Evolutionary conservation across 1,284 basidiomycete species (phyloP), one percentile per base, ranked within the genome.

Genomic region (Porodaedalea pini): DNA sequence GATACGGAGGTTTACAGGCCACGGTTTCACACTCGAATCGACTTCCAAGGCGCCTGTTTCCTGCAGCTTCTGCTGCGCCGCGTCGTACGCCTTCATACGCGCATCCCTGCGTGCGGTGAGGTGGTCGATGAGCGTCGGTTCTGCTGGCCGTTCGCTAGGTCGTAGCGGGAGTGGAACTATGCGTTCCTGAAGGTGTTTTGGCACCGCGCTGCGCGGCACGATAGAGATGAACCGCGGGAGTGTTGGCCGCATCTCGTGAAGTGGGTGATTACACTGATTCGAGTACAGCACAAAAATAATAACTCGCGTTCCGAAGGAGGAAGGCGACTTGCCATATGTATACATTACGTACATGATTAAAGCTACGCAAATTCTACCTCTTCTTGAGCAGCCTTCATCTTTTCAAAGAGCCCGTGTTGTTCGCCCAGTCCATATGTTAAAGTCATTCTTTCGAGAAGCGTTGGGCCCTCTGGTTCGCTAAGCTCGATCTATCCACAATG

Each of bases 401-500:
- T 64, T 49, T 72, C 69, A 62, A 79, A 87, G n/a, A 94, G 70
- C 0, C 81, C 84, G 65, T 94, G 90, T 62, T 92, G 85, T 40
- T 86, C 83, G 1, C 93, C 93, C 0, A 98, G 74, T 1, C 83
- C 81, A 64, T 97, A 97, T 0, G 88, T 89, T 41, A 96, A 71
- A 0, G 90, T 93, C 76, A 92, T 82, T 29, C 79, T 73, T 54
- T 86, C 78, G 57, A 92, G 78, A 50, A 86, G 73, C 2, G 76
- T 74, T 0, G 78, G 76, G 0, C 73, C 74, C 13, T 68, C 68
- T 17, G 75, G 69, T 25, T 72, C 43, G 59, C 81, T 72, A 21
- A 85, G 69, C 64, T 91, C 86, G 27, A 92, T 78, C 82, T 92
- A n/a, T n/a, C 6, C 10, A 31, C 15, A 7, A 29, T 3, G n/a